Base-by-base conservation (phyloP, 2,329 filamentous ascomycete genomes). In the Aureobasidium sp. region DNA sequence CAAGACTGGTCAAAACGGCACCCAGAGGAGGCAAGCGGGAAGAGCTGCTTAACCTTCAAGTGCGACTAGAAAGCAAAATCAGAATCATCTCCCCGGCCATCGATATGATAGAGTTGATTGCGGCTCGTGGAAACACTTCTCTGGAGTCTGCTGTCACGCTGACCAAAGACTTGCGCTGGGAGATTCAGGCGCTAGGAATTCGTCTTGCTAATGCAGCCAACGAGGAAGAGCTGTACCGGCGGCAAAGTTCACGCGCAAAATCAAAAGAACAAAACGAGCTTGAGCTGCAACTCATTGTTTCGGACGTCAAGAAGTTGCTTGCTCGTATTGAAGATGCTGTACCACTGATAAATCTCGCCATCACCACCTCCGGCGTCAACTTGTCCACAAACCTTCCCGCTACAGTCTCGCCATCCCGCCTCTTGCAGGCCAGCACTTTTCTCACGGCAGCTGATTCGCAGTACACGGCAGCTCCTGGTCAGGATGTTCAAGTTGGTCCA, bases 381-480 rank as follows among this genome's bases (percentile, higher is more conserved):
- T 79, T 97, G 34, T 91, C 90, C 0, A 89, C 89, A 0, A 87
- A 86, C 2, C 79, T 97, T 31, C 90, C 91, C 0, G 80, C 88
- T 1, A 88, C 88, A 11, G 89, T 97, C 48, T 97, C 93, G 1
- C 93, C 93, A 1, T 97, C 93, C 5, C 84, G 94, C 44, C 78
- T 99, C 45, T 78, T 97, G 41, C 94, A 99, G 75, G 92, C 94
- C 20, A 97, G 93, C 71, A 94, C 91, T 5, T 88, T 97, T 66
- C 80, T 97, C 53, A 95, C 88, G 31, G 84, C 91, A 48, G 91
- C 91, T 2, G 94, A 99, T 73, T 88, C 87, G 0, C 88, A 91
- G 65, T 97, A 94, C 73, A 83, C 84, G 2, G 80, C 85, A 65
- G 79, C 84, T 44, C 83, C 87, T 6, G 80, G 77, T 0, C 76